These are phyloP conservation scores for Naganishia albida DNA, from an alignment of 1,284 basidiomycete species.

Conservation along the genomic window DNA sequence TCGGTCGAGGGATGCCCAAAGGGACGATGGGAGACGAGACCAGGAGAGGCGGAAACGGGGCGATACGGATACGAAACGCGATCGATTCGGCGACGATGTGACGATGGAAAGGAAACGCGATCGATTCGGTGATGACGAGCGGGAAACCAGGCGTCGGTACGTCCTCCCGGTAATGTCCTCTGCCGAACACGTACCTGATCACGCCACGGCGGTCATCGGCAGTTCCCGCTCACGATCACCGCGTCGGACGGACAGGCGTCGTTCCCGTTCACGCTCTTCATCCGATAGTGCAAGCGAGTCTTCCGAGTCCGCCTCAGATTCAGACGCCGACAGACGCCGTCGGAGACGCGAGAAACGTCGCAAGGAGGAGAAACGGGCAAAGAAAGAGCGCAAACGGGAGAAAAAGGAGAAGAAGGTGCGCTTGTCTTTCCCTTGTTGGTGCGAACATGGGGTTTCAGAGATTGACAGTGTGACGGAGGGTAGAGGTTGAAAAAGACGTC, in stretches of 20 bases:
- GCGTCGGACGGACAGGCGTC: slow-evolving; percentile 11
- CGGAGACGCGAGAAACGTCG: slow-evolving; percentile 38
- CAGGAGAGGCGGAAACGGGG: background rate
- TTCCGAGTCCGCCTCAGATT: slow-evolving; percentile 36
- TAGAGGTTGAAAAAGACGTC: slow-evolving; percentile 63
- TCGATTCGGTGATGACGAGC: background rate
- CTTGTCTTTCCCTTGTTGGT: slow-evolving; percentile 14
- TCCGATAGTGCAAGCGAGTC: slow-evolving; percentile 21
- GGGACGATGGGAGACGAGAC: background rate
- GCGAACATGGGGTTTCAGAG: no score
- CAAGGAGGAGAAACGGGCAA: slow-evolving; percentile 33
- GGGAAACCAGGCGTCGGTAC: background rate
- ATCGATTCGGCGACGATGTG: background rate
- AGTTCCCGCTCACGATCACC: background rate
- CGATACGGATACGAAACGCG: background rate
- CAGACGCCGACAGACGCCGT: slow-evolving; percentile 42
- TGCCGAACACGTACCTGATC: background rate
- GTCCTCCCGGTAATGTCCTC: background rate
- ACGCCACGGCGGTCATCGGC: no score
- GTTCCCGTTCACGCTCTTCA: slow-evolving; percentile 19
- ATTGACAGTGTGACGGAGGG: slow-evolving; percentile 11
- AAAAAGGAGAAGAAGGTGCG: slow-evolving; percentile 62
- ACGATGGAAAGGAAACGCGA: background rate
- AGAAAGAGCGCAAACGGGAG: slow-evolving; percentile 50
- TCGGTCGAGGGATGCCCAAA: no score